Conservation (phyloP, 1,284 basidiomycete genomes). For the Cystobasidiaceae sp. region DNA sequence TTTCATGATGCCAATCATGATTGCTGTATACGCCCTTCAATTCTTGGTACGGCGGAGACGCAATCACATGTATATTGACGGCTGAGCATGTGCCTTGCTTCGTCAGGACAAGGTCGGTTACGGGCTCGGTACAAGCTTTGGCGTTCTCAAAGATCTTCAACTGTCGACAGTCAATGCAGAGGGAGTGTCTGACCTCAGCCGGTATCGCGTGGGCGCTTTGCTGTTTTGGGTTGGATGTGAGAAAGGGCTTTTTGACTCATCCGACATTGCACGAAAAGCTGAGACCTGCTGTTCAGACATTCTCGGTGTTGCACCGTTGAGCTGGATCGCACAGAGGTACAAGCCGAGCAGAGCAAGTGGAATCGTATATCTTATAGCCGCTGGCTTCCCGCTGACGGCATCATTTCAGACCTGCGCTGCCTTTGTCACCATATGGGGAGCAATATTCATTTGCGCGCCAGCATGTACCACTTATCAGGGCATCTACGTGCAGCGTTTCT, state of each 20-base stretch:
- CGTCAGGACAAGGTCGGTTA: not conserved
- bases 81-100: not conserved
- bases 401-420: slow-evolving; percentile 3
- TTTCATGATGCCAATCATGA: not conserved
- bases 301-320: too few species aligned
- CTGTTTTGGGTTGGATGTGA: too few species aligned
- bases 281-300: too few species aligned
- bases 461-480: not conserved
- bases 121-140: not conserved
- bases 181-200: not conserved
- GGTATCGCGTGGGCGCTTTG: too few species aligned
- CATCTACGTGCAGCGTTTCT: too few species aligned
- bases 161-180: not conserved
- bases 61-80: not conserved
- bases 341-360: not conserved
- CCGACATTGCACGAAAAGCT: too few species aligned
- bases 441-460: not conserved
- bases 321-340: too few species aligned
- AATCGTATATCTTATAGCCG: not conserved
- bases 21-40: not conserved
- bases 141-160: not conserved
- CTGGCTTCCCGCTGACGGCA: slow-evolving; percentile 6
- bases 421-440: slow-evolving; percentile 12
- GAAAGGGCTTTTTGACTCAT: too few species aligned
- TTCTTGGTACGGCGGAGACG: not conserved